A percentile compares a stretch with the other conserved stretches of the same genome.
These are phyloP conservation scores for Dentipellis sp. DNA, from an alignment of 768 basidiomycete species.

Conservation along the genomic window DNA sequence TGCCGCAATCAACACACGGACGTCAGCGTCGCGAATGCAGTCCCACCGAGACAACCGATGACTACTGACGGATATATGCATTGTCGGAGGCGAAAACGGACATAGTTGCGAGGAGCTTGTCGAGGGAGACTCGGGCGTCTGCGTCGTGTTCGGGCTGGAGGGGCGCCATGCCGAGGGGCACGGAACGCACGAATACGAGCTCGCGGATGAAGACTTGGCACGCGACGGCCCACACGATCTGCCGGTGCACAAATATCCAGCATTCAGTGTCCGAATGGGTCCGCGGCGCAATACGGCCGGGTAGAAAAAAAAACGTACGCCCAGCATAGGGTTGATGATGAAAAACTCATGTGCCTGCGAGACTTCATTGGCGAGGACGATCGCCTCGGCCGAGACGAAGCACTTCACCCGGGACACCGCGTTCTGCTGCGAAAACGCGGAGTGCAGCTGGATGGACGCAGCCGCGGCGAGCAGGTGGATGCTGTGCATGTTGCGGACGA, in stretches of 20 bases:
- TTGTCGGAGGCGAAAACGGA: constrained; percentile 2
- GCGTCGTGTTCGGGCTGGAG: constrained; percentile 2
- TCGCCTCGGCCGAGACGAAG: constrained; percentile 9
- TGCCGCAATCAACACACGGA: neutral
- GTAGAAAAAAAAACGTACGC: constrained; percentile 1
- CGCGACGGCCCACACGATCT: constrained; percentile 12
- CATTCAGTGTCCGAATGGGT: neutral
- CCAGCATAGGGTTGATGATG: constrained; percentile 1
- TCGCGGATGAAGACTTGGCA: constrained; percentile 13
- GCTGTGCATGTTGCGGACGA: constrained; percentile 16
- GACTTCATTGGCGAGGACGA: constrained; percentile 5
- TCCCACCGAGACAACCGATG: neutral
- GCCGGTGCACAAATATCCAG: too few species aligned
- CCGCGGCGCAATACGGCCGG: neutral
- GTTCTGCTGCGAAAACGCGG: constrained; percentile 14
- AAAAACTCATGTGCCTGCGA: constrained; percentile 1
- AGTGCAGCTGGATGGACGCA: constrained; percentile 23
- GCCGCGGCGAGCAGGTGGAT: constrained; percentile 19
- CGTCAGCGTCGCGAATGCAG: neutral
- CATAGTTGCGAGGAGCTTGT: constrained; percentile 10
- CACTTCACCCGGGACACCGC: constrained; percentile 11
- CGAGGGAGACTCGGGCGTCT: constrained; percentile 8
- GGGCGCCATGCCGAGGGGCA: constrained; percentile 2
- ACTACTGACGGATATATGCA: constrained; percentile 9
- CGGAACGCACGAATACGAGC: constrained; percentile 7